These are phyloP conservation scores for Chlorella variabilis DNA, from an alignment of 163 green algal species.

Conservation along the genomic window DNA sequence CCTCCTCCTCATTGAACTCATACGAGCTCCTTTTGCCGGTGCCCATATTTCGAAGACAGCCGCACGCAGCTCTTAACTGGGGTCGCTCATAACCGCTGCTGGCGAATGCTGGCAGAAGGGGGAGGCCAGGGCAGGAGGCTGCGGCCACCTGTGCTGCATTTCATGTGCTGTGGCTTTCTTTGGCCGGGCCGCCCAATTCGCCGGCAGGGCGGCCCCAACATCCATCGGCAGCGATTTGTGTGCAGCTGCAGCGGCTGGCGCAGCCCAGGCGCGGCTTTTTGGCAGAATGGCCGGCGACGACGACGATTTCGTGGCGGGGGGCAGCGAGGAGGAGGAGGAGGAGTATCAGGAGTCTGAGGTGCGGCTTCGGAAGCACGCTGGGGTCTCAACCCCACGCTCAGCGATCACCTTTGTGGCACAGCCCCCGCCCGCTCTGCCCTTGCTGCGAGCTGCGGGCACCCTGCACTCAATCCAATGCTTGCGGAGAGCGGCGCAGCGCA, in stretches of 20 bases:
- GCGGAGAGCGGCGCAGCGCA: no score
- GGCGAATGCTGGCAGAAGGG: neutral
- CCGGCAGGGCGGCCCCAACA: neutral
- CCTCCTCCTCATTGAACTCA: conserved; percentile 28
- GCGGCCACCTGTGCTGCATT: no score
- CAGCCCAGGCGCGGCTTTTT: neutral
- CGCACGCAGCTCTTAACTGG: conserved; percentile 52
- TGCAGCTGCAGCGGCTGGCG: neutral
- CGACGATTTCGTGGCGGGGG: neutral
- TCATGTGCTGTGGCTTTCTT: no score
- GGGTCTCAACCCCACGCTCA: no score
- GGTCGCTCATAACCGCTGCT: neutral
- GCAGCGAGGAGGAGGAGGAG: conserved; percentile 58
- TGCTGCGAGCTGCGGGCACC: no score
- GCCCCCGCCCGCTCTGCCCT: no score
- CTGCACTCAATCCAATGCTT: no score
- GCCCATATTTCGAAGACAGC: conserved; percentile 24
- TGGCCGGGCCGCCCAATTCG: no score
- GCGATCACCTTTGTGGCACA: no score
- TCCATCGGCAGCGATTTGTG: neutral
- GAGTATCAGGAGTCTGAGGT: conserved; percentile 48
- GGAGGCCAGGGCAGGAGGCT: neutral
- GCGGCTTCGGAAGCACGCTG: neutral
- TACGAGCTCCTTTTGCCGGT: neutral
- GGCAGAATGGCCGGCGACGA: neutral